Percentiles rank a stretch among this genome's conserved stretches.
Evolutionary conservation across 805 yeast species (phyloP).

Genomic region (Kluyveromyces aestuarii): DNA sequence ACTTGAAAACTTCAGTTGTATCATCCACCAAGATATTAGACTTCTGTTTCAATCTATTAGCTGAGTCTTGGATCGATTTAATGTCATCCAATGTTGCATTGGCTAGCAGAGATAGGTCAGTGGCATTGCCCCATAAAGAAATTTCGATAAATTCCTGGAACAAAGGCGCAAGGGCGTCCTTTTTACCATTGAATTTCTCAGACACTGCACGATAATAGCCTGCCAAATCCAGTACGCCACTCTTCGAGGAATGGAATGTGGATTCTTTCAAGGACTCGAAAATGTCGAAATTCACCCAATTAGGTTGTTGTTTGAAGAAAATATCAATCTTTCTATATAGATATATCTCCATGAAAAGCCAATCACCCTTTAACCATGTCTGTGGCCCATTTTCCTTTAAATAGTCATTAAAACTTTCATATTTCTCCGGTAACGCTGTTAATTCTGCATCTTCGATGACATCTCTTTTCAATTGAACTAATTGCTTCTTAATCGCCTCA

Average conservation of each 20-base stretch:
- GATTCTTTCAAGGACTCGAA: conserved; percentile 61
- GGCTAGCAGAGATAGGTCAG: conserved; percentile 83
- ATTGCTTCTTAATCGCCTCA: conserved; percentile 30
- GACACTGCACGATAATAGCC: conserved; percentile 42
- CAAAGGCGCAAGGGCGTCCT: conserved; percentile 41
- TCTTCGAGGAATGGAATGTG: conserved; percentile 64
- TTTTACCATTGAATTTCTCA: conserved; percentile 26
- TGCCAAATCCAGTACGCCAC: conserved; percentile 78
- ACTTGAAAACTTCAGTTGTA: conserved; percentile 55
- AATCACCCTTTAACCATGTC: conserved; percentile 80
- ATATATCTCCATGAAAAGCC: conserved; percentile 84
- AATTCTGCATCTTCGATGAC: conserved; percentile 36
- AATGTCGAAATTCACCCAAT: conserved; percentile 52
- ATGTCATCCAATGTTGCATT: conserved; percentile 87
- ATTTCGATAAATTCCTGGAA: conserved; percentile 81
- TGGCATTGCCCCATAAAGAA: conserved; percentile 97
- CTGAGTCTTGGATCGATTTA: conserved; percentile 84
- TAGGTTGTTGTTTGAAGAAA: conserved; percentile 31
- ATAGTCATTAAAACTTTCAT: conserved; percentile 48
- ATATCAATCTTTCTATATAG: conserved; percentile 59
- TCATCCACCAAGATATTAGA: conserved; percentile 73
- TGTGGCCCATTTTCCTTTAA: conserved; percentile 25
- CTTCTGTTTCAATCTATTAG: conserved; percentile 73
- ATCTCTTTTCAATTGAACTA: conserved; percentile 37
- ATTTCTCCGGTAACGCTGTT: conserved; percentile 36